phyloP scores from a whole-genome alignment of 176 grass and related monocot genomes.

The Aegilops speltoides region DNA sequence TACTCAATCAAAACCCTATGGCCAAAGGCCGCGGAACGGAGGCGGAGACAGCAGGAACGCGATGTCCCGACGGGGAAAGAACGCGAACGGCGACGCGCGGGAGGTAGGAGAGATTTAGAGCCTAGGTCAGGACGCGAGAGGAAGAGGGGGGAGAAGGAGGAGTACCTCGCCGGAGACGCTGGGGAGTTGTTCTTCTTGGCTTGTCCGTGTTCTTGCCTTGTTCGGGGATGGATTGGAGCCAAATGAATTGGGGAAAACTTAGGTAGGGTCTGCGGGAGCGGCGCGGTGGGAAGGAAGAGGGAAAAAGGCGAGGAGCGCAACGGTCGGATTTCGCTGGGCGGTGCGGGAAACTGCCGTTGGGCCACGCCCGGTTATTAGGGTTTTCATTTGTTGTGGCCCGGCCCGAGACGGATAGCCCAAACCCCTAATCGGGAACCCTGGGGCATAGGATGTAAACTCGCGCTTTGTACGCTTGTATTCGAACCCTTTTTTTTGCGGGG shows the following conservation, averaged over 20 bases:
- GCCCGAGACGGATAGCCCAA: too few species aligned
- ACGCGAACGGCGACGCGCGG: background rate
- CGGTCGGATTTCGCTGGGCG: constrained; percentile 39
- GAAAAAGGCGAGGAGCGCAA: constrained; percentile 3
- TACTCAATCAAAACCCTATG: background rate
- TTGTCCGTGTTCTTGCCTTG: background rate
- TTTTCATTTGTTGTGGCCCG: background rate
- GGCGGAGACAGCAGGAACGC: background rate
- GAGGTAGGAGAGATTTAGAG: background rate
- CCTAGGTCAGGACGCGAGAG: background rate
- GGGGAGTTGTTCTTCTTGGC: background rate
- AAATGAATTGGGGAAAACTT: background rate
- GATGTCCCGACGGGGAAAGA: background rate
- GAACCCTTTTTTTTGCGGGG: too few species aligned
- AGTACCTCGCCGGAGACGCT: too few species aligned
- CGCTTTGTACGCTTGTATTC: too few species aligned
- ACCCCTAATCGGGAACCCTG: too few species aligned
- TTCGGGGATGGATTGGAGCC: background rate
- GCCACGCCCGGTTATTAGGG: background rate
- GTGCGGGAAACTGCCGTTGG: background rate
- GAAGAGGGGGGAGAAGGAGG: too few species aligned
- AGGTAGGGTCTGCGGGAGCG: background rate
- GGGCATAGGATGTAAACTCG: too few species aligned
- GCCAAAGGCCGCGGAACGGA: background rate
- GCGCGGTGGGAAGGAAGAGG: background rate